Percentiles rank a stretch among this genome's conserved stretches.
Evolutionary conservation across 192 early-diverging fungal species (phyloP).

Genomic region (Linnemannia hyalina): DNA sequence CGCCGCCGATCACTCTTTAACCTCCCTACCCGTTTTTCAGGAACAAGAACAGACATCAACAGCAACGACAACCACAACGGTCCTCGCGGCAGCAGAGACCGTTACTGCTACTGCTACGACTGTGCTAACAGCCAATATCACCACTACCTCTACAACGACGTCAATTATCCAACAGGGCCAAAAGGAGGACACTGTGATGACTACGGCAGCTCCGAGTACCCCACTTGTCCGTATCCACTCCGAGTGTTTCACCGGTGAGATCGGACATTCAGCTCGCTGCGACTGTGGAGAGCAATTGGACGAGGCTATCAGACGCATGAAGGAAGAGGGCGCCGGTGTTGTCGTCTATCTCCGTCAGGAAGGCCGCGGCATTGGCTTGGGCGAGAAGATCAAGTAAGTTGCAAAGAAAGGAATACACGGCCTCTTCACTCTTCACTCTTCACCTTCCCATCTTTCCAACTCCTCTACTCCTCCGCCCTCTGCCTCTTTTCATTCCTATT

Average conservation of each 20-base stretch:
- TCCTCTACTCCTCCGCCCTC: neutral
- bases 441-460: neutral
- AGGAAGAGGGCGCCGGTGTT: slow-evolving; percentile 84
- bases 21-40: neutral
- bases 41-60: slow-evolving; percentile 4
- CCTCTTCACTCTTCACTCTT: neutral
- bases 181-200: slow-evolving; percentile 20
- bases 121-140: neutral
- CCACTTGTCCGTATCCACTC: slow-evolving; percentile 97
- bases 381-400: slow-evolving; percentile 89
- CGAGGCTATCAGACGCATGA: slow-evolving; percentile 90
- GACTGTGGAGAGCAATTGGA: slow-evolving; percentile 97
- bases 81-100: neutral
- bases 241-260: slow-evolving; percentile 97
- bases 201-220: slow-evolving; percentile 19
- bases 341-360: slow-evolving; percentile 97
- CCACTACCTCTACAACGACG: neutral
- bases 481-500: neutral
- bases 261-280: slow-evolving; percentile 88
- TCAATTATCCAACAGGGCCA: neutral
- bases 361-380: slow-evolving; percentile 93
- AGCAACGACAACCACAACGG: slow-evolving; percentile 11
- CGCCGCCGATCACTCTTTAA: neutral
- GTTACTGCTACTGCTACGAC: neutral
- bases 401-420: neutral